Base-by-base conservation (phyloP, 164 flowering plant species). In the Warburgia ugandensis region DNA sequence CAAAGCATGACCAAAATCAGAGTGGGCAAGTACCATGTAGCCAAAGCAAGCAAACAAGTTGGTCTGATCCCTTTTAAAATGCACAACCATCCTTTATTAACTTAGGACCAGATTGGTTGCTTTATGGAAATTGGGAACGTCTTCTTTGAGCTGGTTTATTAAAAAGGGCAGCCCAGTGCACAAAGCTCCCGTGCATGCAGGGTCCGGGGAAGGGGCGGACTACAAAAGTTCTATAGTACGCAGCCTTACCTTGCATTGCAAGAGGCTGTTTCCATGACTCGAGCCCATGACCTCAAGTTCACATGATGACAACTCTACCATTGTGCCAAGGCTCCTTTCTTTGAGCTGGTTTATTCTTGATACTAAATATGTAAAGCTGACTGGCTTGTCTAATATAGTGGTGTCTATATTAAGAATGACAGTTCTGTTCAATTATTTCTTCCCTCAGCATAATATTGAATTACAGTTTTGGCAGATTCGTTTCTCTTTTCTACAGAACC, bases 401-500 rank as follows among this genome's bases (percentile, higher is more conserved):
- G 8, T 43, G 46, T n/a, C 5, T 26, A 17, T 19, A 28, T 14
- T 45, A 14, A 21, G 9, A 16, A 21, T 7, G 19, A 6, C 48
- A 45, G n/a, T n/a, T 45, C 7, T 42, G 14, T 21, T 42, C 11
- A 22, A 42, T 22, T 14, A 22, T 20, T 19, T 22, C 16, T 5
- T 28, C 9, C 6, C 9, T 7, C 19, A 39, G 6, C 13, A 16
- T 39, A 39, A 6, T 39, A 39, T 39, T 6, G 19, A 22, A 3
- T 28, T n/a, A 14, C 29, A 4, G 16, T 45, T 45, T 4, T 14
- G 31, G 27, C 29, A 45, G 17, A 21, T 22, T 22, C 27, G 10
- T 23, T 43, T 23, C 25, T 45, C 28, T 3, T 11, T n/a, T 45
- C 32, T 28, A 43, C 73, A 60, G 73, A 41, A 50, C 55, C 40